Evolutionary conservation across 2,329 filamentous ascomycete genomes (phyloP).

Genomic region (Monilinia vaccinii-corymbosi): DNA sequence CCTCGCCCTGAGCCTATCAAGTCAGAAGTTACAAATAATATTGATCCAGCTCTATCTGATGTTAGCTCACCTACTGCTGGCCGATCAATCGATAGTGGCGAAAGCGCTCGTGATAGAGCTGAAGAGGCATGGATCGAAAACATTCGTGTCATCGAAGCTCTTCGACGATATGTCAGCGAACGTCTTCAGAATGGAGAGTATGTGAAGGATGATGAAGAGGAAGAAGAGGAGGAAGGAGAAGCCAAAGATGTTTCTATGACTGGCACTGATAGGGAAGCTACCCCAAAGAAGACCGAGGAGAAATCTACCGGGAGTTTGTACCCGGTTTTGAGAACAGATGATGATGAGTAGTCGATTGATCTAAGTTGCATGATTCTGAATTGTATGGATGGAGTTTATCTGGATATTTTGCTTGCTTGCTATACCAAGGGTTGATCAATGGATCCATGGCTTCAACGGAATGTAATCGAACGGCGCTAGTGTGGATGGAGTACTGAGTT

Average conservation of each 20-base stretch:
- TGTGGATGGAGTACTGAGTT: not conserved
- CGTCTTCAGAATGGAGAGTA: slow-evolving; percentile 50
- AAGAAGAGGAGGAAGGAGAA: too few species aligned
- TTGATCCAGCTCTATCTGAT: slow-evolving; percentile 28
- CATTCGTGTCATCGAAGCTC: slow-evolving; percentile 53
- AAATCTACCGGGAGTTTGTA: slow-evolving; percentile 18
- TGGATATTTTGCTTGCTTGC: not conserved
- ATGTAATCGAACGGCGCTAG: not conserved
- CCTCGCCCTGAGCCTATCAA: slow-evolving; percentile 33
- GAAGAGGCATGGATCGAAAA: slow-evolving; percentile 59
- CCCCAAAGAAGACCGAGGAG: not conserved
- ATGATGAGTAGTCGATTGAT: slow-evolving; percentile 10
- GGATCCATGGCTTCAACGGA: not conserved
- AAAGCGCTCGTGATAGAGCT: slow-evolving; percentile 46
- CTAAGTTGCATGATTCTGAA: not conserved
- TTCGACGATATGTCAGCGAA: slow-evolving; percentile 48
- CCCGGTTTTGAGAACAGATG: slow-evolving; percentile 18
- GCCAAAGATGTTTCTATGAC: slow-evolving; percentile 20
- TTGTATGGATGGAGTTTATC: not conserved
- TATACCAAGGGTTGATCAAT: not conserved
- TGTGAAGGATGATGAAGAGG: slow-evolving; percentile 26
- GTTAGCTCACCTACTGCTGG: slow-evolving; percentile 48
- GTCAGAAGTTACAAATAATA: slow-evolving; percentile 26
- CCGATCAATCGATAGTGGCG: slow-evolving; percentile 41
- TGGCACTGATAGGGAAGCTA: slow-evolving; percentile 10